Base-by-base conservation (phyloP, 2,329 filamentous ascomycete genomes). In the Sclerotinia trifoliorum region DNA sequence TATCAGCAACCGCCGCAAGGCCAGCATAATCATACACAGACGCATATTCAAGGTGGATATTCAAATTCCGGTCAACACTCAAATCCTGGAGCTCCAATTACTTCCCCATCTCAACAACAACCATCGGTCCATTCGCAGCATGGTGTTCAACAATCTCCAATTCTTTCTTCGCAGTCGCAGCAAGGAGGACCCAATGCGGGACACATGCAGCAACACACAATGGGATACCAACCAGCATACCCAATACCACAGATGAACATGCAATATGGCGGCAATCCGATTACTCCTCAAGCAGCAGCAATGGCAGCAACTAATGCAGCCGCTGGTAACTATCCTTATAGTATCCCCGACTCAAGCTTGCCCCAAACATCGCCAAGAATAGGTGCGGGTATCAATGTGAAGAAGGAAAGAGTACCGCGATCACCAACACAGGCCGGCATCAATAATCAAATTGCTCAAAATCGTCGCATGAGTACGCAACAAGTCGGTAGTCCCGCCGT, bases 251-350 rank as follows among this genome's bases (percentile, higher is more conserved):
- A 89, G 72, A 84, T 88, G 74, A 85, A 85, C 75, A 93, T 96
- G 87, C 89, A 91, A 66, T 96, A 96, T 81, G 89, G 86, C 68
- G 92, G 94, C 80, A 90, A 90, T 46, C 87, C 90, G 26, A 92
- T 93, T 58, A 74, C 73, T 39, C 72, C 75, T 6, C 92, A 96
- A 79, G 93, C 93, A 19, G 94, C 94, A 62, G 94, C 94, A 69
- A 95, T 97, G 92, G 94, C 91, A 56, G 87, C 91, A 29, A 97
- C 94, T 1, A 94, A 94, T 24, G 94, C 94, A 1, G 94, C 94
- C 15, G 94, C 93, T 7, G 94, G 94, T 52, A 90, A 92, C 70
- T 81, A 83, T 71, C 91, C 90, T 74, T 90, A 90, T 70, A 87
- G 93, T 80, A 82, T 89, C 63, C 88, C 90, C 67, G 91, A 94